Conservation (phyloP, 768 basidiomycete species). For the Epithele typhae region DNA sequence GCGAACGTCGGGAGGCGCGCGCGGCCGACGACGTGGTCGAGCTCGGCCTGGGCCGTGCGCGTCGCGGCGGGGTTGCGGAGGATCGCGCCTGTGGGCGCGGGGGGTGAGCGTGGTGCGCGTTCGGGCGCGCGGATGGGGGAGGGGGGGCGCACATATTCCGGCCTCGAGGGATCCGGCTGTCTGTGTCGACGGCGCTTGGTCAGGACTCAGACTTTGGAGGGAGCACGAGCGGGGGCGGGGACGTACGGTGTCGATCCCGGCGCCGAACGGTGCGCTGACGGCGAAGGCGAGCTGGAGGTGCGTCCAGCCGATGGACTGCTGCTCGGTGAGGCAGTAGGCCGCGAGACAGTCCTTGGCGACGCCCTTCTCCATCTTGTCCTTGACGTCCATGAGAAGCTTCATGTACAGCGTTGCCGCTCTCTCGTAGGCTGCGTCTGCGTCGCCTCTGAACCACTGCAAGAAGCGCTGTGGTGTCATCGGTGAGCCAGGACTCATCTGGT, state of each 20-base stretch:
- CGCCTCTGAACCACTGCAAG: background rate
- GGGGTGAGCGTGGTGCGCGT: background rate
- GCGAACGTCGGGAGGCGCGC: conserved; percentile 17
- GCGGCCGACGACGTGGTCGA: conserved; percentile 22
- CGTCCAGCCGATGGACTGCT: background rate
- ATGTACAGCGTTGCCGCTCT: background rate
- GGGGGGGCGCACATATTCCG: background rate
- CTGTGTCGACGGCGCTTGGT: background rate
- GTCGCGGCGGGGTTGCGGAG: conserved; percentile 19
- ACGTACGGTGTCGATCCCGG: background rate
- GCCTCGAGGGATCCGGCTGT: background rate
- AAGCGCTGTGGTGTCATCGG: background rate
- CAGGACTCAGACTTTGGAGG: background rate
- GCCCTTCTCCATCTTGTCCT: background rate
- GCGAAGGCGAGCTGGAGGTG: background rate
- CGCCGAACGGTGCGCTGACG: background rate
- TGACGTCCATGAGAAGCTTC: background rate
- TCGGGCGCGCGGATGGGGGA: background rate
- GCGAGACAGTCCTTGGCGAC: background rate
- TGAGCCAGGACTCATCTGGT: background rate
- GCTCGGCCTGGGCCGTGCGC: conserved; percentile 23
- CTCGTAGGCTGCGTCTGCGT: background rate
- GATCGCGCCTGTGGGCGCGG: conserved; percentile 9
- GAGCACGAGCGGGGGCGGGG: no score
- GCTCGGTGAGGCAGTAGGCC: background rate